A percentile compares a stretch with the other conserved stretches of the same genome.
These are phyloP conservation scores for Neonectria magnoliae DNA, from an alignment of 2,329 filamentous ascomycete genomes.

Conservation along the genomic window DNA sequence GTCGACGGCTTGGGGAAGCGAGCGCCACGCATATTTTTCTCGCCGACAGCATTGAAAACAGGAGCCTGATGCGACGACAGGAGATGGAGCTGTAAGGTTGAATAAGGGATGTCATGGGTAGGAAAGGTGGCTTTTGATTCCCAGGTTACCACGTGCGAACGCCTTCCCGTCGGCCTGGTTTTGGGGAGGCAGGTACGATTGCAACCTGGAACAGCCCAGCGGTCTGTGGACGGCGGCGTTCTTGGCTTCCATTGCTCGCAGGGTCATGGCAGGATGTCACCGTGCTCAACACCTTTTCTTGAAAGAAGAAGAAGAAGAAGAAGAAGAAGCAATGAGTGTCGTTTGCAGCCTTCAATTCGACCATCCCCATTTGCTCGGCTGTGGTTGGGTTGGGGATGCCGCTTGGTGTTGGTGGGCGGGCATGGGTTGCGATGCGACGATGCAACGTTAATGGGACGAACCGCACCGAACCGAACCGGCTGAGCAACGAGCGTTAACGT, in stretches of 20 bases:
- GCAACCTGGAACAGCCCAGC: not conserved
- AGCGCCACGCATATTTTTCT: not conserved
- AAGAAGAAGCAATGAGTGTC: not conserved
- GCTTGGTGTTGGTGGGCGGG: not conserved
- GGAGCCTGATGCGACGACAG: not conserved
- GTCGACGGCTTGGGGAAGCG: not conserved
- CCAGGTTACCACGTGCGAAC: not conserved
- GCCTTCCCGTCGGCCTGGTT: not conserved
- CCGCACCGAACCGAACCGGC: not conserved
- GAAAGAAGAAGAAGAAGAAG: not conserved
- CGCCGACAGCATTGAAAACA: not conserved
- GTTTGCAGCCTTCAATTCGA: not conserved
- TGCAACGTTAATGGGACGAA: not conserved
- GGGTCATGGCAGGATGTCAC: not conserved
- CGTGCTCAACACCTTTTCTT: not conserved
- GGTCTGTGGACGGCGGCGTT: not conserved
- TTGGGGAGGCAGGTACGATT: not conserved
- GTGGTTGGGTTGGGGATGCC: not conserved
- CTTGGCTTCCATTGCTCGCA: not conserved
- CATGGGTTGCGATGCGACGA: not conserved
- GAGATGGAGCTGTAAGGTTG: not conserved
- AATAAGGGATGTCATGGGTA: not conserved
- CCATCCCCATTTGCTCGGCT: slow-evolving; percentile 1
- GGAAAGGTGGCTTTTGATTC: not conserved
- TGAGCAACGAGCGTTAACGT: not conserved